These are phyloP conservation scores for Plenodomus biglobosus DNA, from an alignment of 2,329 filamentous ascomycete genomes.

Conservation along the genomic window DNA sequence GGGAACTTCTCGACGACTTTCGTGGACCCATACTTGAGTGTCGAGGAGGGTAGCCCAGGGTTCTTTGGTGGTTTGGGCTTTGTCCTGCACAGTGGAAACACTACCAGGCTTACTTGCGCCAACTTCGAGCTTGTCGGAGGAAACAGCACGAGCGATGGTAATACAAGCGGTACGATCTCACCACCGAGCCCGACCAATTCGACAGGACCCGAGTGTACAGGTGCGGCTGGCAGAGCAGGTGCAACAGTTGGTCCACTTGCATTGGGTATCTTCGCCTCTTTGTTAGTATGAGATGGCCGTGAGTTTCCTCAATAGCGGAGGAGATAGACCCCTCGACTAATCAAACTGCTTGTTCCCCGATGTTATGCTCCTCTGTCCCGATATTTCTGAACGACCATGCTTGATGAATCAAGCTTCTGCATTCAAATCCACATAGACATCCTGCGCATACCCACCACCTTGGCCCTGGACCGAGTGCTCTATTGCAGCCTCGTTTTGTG, in stretches of 20 bases:
- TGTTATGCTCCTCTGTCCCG: neutral
- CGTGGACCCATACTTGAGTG: conserved; percentile 53
- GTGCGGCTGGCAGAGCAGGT: conserved; percentile 10
- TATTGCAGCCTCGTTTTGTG: conserved; percentile 9
- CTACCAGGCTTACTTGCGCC: conserved; percentile 56
- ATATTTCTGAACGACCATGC: conserved; percentile 7
- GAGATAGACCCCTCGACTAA: neutral
- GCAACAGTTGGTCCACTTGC: conserved; percentile 9
- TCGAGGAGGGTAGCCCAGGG: conserved; percentile 40
- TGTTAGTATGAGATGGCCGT: conserved; percentile 6
- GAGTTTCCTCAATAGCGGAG: neutral
- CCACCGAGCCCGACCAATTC: conserved; percentile 13
- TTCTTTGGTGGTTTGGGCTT: conserved; percentile 57
- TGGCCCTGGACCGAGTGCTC: conserved; percentile 14
- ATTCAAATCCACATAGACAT: conserved; percentile 14
- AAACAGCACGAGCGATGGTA: conserved; percentile 10
- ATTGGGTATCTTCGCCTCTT: conserved; percentile 13
- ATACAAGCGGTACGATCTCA: conserved; percentile 1
- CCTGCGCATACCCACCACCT: conserved; percentile 30
- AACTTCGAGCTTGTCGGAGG: conserved; percentile 48
- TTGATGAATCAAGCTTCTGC: conserved; percentile 13
- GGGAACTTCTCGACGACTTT: conserved; percentile 40
- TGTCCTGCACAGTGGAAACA: conserved; percentile 56
- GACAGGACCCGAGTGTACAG: conserved; percentile 15
- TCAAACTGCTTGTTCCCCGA: neutral